phyloP scores from a whole-genome alignment of 345 rosid species.

The Aquilaria yunnanensis region DNA sequence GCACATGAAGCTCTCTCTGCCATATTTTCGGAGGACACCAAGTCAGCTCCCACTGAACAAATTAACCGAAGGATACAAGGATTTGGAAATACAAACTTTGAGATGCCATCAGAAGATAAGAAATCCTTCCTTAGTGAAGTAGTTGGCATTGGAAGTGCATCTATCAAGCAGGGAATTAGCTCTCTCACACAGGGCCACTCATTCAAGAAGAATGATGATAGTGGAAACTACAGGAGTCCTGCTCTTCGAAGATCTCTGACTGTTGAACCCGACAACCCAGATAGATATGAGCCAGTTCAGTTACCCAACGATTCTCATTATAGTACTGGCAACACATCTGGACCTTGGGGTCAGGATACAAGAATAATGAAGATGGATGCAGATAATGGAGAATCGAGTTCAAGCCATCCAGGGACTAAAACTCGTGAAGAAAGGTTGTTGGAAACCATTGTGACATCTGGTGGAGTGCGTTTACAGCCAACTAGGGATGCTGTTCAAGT shows the following conservation, averaged over 20 bases:
- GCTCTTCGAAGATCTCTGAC: constrained; percentile 90
- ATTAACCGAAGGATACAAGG: constrained; percentile 80
- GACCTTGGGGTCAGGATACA: constrained; percentile 59
- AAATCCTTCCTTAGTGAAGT: constrained; percentile 92
- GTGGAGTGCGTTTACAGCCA: constrained; percentile 95
- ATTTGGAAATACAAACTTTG: constrained; percentile 84
- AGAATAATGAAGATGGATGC: constrained; percentile 30
- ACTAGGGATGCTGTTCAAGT: constrained; percentile 87
- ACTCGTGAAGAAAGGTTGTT: constrained; percentile 81
- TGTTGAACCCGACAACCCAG: constrained; percentile 48
- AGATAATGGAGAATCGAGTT: constrained; percentile 39
- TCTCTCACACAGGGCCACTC: constrained; percentile 68
- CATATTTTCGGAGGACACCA: constrained; percentile 71
- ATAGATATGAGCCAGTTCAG: constrained; percentile 67
- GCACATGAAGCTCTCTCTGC: constrained; percentile 84
- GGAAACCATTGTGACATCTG: constrained; percentile 90
- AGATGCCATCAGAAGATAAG: constrained; percentile 67
- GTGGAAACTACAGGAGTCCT: constrained; percentile 78
- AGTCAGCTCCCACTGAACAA: constrained; percentile 54
- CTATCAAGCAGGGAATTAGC: constrained; percentile 86
- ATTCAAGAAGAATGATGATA: constrained; percentile 63
- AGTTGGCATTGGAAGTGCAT: constrained; percentile 92
- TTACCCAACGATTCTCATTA: constrained; percentile 41
- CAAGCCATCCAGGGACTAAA: constrained; percentile 47
- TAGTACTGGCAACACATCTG: constrained; percentile 38